These are phyloP conservation scores for Boletus reticuloceps DNA, from an alignment of 768 basidiomycete genomes.

Conservation along the genomic window DNA sequence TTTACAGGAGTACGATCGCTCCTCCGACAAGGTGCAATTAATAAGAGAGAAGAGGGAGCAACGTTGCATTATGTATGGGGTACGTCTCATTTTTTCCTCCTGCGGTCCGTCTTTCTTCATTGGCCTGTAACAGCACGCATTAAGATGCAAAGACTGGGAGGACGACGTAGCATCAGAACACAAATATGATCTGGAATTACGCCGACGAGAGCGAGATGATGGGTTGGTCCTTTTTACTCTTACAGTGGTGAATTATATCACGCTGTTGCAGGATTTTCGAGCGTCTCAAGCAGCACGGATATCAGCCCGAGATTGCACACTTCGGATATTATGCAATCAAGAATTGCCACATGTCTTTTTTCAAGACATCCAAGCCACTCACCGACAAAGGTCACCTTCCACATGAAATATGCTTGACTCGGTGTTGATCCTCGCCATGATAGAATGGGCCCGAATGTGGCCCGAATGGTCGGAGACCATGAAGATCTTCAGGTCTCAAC, in stretches of 20 bases:
- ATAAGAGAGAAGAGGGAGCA: background rate
- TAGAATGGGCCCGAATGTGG: slow-evolving; percentile 2
- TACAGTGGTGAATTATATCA: background rate
- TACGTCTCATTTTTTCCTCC: background rate
- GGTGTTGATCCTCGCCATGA: background rate
- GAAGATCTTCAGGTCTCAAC: background rate
- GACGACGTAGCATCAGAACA: background rate
- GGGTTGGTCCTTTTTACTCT: background rate
- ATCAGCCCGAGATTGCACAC: background rate
- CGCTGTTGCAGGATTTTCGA: slow-evolving; percentile 6
- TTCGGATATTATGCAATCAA: background rate
- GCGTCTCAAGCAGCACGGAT: slow-evolving; percentile 8
- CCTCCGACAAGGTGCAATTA: background rate
- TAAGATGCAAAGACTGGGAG: background rate
- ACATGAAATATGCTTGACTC: background rate
- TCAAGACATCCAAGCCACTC: slow-evolving; percentile 7
- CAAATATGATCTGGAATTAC: background rate
- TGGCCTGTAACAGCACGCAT: background rate
- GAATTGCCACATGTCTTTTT: background rate
- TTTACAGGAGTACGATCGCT: background rate
- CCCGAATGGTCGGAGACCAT: background rate
- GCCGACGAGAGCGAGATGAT: background rate
- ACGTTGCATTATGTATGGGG: background rate
- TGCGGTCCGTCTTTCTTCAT: background rate
- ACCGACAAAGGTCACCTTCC: slow-evolving; percentile 4